Percentiles rank a stretch among this genome's conserved stretches.
phyloP scores from a whole-genome alignment of 441 rosid genomes.

The Cnidoscolus chayamansa region DNA sequence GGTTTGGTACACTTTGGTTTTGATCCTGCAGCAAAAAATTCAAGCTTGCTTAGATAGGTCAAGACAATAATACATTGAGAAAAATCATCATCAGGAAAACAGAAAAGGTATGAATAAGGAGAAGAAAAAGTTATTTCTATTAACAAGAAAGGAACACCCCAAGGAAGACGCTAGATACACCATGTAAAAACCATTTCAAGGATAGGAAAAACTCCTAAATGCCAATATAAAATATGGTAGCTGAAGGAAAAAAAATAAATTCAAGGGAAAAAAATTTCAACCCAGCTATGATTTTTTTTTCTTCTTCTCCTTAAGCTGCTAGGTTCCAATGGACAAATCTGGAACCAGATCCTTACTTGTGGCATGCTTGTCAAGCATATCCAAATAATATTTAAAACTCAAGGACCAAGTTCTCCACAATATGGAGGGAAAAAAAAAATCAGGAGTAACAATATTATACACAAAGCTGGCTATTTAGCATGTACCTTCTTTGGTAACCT shows the following conservation, averaged over 20 bases:
- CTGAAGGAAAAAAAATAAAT: neutral
- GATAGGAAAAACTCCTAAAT: neutral
- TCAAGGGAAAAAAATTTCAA: no score
- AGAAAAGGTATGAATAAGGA: no score
- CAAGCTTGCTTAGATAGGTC: neutral
- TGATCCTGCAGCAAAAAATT: constrained; percentile 43
- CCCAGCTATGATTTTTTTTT: no score
- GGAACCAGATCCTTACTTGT: neutral
- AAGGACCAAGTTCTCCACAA: neutral
- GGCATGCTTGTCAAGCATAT: neutral
- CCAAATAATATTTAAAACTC: neutral
- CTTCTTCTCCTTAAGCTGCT: no score
- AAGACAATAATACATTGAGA: neutral
- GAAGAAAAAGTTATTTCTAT: neutral
- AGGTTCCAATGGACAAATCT: neutral
- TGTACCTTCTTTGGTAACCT: constrained; percentile 36
- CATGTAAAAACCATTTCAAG: neutral
- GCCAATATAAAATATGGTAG: neutral
- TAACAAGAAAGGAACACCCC: no score
- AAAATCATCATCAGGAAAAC: neutral
- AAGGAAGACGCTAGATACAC: neutral
- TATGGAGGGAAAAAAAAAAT: neutral
- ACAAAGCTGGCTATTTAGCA: neutral
- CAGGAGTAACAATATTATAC: neutral
- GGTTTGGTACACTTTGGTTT: constrained; percentile 32